phyloP scores from a whole-genome alignment of 306 rosid genomes.

The Pyrus pyrifolia region DNA sequence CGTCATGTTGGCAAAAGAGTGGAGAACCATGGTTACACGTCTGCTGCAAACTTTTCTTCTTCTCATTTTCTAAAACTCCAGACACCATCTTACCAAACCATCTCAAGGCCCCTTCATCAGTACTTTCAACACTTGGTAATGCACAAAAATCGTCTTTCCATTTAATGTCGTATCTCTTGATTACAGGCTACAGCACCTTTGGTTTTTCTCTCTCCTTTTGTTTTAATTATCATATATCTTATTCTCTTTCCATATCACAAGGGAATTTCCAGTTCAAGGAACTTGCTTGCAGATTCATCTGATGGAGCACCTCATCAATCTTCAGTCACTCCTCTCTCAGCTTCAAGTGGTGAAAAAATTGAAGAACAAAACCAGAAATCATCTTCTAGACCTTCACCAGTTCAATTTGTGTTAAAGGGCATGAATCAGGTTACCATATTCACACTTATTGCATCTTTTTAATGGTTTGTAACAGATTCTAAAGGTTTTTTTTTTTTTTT shows the following conservation, averaged over 20 bases:
- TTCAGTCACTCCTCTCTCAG: conserved; percentile 48
- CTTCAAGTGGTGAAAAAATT: conserved; percentile 33
- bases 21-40: neutral
- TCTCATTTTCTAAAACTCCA: conserved; percentile 31
- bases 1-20: neutral
- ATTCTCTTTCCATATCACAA: conserved; percentile 11
- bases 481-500: neutral
- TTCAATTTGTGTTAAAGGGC: conserved; percentile 66
- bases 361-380: conserved; percentile 50
- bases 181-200: too few species aligned
- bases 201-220: neutral
- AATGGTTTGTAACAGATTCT: neutral
- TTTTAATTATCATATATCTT: neutral
- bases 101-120: conserved; percentile 44
- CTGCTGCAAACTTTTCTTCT: conserved; percentile 21
- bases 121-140: conserved; percentile 53
- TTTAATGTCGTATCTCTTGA: too few species aligned
- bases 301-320: conserved; percentile 48
- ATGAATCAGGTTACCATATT: conserved; percentile 58
- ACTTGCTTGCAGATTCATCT: conserved; percentile 23
- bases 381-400: conserved; percentile 41
- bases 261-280: conserved; percentile 72
- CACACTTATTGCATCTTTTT: neutral
- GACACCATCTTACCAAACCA: conserved; percentile 30
- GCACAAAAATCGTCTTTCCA: neutral